phyloP scores from a whole-genome alignment of 371 early-diverging fungal species.

The Batkoa obscura region DNA sequence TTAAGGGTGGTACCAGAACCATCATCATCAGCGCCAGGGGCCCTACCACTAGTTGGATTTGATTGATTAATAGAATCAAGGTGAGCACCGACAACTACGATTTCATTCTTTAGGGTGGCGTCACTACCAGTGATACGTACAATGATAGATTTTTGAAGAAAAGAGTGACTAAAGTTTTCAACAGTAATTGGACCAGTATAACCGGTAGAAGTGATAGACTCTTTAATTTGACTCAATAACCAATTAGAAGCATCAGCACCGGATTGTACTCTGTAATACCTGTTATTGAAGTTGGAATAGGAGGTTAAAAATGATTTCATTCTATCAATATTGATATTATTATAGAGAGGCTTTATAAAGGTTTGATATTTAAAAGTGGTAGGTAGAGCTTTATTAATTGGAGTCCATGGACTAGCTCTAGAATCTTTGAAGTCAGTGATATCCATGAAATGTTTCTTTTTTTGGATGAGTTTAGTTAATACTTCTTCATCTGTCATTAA shows the following conservation, averaged over 20 bases:
- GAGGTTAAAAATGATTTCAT: slow-evolving; percentile 41
- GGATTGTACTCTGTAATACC: slow-evolving; percentile 67
- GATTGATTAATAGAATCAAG: slow-evolving; percentile 78
- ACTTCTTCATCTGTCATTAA: too few relatives aligned
- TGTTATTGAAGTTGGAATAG: slow-evolving; percentile 64
- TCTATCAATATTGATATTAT: too few relatives aligned
- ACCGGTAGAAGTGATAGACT: slow-evolving; percentile 19
- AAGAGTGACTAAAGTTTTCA: slow-evolving; percentile 49
- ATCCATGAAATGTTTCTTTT: too few relatives aligned
- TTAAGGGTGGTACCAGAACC: slow-evolving; percentile 78
- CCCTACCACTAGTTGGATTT: slow-evolving; percentile 58
- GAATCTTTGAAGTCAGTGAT: too few relatives aligned
- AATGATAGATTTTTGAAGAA: slow-evolving; percentile 37
- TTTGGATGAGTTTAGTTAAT: too few relatives aligned
- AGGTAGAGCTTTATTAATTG: too few relatives aligned
- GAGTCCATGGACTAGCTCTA: too few relatives aligned
- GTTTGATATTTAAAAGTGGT: too few relatives aligned
- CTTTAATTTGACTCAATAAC: slow-evolving; percentile 37
- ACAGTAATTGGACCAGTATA: slow-evolving; percentile 36
- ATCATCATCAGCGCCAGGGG: slow-evolving; percentile 77
- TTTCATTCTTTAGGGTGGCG: slow-evolving; percentile 24
- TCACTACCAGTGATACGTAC: slow-evolving; percentile 44
- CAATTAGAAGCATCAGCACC: slow-evolving; percentile 56
- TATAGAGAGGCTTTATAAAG: too few relatives aligned
- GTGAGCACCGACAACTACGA: slow-evolving; percentile 75